Percentiles rank a stretch among this genome's conserved stretches.
phyloP scores from a whole-genome alignment of 2,329 filamentous ascomycete species.

The Talaromyces islandicus region DNA sequence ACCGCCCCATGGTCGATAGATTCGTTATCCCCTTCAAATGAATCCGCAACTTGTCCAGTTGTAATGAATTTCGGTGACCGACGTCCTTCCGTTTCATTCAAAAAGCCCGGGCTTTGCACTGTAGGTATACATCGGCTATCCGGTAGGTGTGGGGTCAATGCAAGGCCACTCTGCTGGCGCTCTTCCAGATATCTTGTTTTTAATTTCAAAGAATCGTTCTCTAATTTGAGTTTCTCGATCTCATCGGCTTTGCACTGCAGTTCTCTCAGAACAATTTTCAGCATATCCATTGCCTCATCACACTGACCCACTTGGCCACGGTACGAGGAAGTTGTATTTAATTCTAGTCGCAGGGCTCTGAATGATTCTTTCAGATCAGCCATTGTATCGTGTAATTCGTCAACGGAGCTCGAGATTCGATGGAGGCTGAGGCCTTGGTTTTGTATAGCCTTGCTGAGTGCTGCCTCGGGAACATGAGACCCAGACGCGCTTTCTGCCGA shows the following conservation, averaged over 20 bases:
- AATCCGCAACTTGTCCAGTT: constrained; percentile 24
- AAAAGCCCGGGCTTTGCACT: constrained; percentile 28
- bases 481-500: constrained; percentile 19
- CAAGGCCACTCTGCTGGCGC: constrained; percentile 13
- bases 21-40: constrained; percentile 24
- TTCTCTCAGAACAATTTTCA: constrained; percentile 32
- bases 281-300: constrained; percentile 28
- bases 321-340: constrained; percentile 24
- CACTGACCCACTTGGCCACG: constrained; percentile 16
- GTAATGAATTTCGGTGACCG: constrained; percentile 24
- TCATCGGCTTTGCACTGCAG: constrained; percentile 34
- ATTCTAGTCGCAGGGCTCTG: constrained; percentile 29
- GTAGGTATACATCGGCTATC: constrained; percentile 18
- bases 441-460: constrained; percentile 29
- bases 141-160: constrained; percentile 4
- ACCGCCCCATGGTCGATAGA: constrained; percentile 18
- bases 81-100: constrained; percentile 28
- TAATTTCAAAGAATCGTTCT: constrained; percentile 32
- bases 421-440: constrained; percentile 32
- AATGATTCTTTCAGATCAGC: constrained; percentile 34
- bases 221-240: constrained; percentile 32
- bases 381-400: constrained; percentile 34
- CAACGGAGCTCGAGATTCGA: constrained; percentile 33
- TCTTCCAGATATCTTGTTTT: constrained; percentile 30
- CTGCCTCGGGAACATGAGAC: constrained; percentile 15